phyloP scores from a whole-genome alignment of 2,329 filamentous ascomycete species.

The Phialophora chinensis region DNA sequence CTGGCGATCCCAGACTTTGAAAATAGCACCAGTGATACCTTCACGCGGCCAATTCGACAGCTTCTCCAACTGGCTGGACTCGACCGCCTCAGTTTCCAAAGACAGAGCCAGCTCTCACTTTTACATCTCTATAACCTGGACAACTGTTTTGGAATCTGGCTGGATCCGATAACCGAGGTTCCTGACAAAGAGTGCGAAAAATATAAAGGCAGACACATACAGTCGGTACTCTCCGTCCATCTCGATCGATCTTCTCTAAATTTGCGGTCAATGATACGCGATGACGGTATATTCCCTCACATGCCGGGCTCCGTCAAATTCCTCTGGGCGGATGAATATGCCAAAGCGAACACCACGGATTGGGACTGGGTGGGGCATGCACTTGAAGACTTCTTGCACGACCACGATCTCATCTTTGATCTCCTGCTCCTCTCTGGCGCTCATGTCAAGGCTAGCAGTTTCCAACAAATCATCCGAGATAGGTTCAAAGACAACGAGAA shows the following conservation, averaged over 20 bases:
- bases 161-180: constrained; percentile 6
- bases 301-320: constrained; percentile 11
- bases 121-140: constrained; percentile 18
- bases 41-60: constrained; percentile 14
- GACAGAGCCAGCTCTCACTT: constrained; percentile 23
- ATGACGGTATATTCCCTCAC: constrained; percentile 14
- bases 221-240: constrained; percentile 22
- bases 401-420: constrained; percentile 16
- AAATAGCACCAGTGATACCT: constrained; percentile 12
- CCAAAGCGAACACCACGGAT: constrained; percentile 8
- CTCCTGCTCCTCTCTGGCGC: constrained; percentile 17
- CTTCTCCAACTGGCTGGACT: constrained; percentile 22
- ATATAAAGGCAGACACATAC: constrained; percentile 22
- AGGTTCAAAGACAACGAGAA: constrained; percentile 21
- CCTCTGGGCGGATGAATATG: constrained; percentile 14
- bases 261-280: constrained; percentile 19
- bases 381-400: constrained; percentile 15
- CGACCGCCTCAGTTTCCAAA: constrained; percentile 14
- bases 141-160: constrained; percentile 21
- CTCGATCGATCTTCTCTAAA: constrained; percentile 20
- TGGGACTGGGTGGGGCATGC: constrained; percentile 16
- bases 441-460: constrained; percentile 11
- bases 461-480: constrained; percentile 23
- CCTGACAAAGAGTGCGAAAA: constrained; percentile 22
- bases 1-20: constrained; percentile 23